Evolutionary conservation across 208 protist genomes (phyloP), one percentile per base, ranked within the genome.

Genomic region (Leishmania amazonensis): DNA sequence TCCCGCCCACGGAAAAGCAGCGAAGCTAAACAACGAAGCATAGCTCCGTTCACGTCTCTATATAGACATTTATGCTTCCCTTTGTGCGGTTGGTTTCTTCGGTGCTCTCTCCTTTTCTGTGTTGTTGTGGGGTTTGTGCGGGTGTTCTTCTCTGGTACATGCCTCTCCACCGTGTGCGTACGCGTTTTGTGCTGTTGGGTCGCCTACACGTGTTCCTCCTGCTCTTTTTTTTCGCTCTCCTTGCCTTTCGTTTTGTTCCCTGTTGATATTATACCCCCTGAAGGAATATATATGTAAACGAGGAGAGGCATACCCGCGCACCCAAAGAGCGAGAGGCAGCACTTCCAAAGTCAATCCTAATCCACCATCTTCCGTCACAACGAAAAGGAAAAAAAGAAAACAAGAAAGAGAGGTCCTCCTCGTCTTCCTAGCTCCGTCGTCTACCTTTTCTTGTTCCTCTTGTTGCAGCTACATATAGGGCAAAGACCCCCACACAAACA

Each of bases 161-260:
- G 31, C 62, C 4, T 31, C 47, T 80, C 47, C 28, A 49, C 58
- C 42, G 57, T 47, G 57, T 38, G n/a, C 75, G 53, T 47, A 57
- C 13, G 24, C 40, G 51, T 64, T 31, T 67, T 67, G 13, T 51
- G 28, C 35, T 73, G 8, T 45, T 49, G 35, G 19, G 13, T 15
- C 24, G 40, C 57, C 54, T 65, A 49, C 72, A 15, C 49, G 67
- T 42, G 11, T 24, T 57, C 5, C 42, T 75, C n/a, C 45, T 31
- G 15, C 62, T 83, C 51, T 83, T 57, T 40, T 80, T 57, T 70
- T 75, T 64, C 28, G 15, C 35, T 71, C 9, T 74, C 35, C 62
- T 45, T 31, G 8, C 42, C 24, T 73, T 73, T 73, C 68, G 24
- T 73, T 28, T 28, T 49, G 68, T 51, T 49, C 28, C 40, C 68